These are phyloP conservation scores for Penicillium daleae DNA, from an alignment of 495 filamentous ascomycete species.

Conservation along the genomic window DNA sequence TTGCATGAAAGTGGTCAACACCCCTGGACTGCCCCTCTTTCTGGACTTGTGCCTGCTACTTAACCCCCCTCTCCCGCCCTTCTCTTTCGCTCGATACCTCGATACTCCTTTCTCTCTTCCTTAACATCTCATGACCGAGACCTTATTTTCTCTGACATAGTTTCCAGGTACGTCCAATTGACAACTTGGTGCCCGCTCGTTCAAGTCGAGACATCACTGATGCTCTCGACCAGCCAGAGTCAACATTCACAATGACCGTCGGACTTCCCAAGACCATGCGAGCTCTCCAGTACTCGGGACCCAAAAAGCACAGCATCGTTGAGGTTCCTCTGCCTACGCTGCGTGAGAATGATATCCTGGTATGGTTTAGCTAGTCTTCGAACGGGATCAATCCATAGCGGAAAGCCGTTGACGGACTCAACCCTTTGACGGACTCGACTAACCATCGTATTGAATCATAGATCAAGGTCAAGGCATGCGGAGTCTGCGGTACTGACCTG, in stretches of 20 bases:
- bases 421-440: no score
- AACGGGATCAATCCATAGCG: background rate
- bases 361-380: background rate
- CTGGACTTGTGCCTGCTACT: background rate
- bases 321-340: slow-evolving; percentile 9
- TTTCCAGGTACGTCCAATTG: background rate
- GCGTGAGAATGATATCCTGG: slow-evolving; percentile 12
- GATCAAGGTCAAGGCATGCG: slow-evolving; percentile 65
- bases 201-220: background rate
- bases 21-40: background rate
- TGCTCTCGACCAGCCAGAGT: background rate
- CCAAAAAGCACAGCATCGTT: background rate
- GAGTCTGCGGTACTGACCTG: slow-evolving; percentile 69
- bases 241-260: background rate
- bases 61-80: background rate
- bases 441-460: slow-evolving; percentile 10
- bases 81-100: background rate
- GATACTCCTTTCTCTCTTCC: background rate
- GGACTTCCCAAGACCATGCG: slow-evolving; percentile 10
- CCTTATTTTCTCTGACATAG: background rate
- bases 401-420: no score
- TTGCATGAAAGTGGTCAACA: slow-evolving; percentile 4
- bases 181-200: background rate
- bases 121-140: background rate
- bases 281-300: slow-evolving; percentile 11